Conservation (phyloP, 2,329 filamentous ascomycete genomes). For the Whalleya microplaca region DNA sequence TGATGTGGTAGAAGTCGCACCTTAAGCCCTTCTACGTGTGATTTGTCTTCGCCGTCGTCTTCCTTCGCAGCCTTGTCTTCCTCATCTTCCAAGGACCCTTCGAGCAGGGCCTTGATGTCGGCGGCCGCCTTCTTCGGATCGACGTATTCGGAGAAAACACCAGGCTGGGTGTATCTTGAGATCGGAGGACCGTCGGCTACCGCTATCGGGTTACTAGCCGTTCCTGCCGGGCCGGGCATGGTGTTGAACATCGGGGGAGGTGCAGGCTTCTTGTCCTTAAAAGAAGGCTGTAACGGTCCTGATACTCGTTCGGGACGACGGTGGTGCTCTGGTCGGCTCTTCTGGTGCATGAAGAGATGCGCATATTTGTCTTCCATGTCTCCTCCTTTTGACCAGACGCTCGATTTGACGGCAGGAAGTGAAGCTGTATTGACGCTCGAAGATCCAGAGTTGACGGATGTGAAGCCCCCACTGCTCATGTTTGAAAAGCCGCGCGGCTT, state of each 20-base stretch:
- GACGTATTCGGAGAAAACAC: conserved; percentile 64
- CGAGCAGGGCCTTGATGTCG: conserved; percentile 80
- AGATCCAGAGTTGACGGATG: conserved; percentile 11
- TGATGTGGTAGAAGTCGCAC: conserved; percentile 93
- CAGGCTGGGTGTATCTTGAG: conserved; percentile 41
- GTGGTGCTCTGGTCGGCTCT: conserved; percentile 61
- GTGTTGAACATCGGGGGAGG: conserved; percentile 55
- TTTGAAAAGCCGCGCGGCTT: conserved; percentile 17
- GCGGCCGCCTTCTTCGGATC: conserved; percentile 73
- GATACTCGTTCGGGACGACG: conserved; percentile 52
- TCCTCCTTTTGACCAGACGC: conserved; percentile 23
- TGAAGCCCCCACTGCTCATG: conserved; percentile 5
- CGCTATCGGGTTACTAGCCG: conserved; percentile 36
- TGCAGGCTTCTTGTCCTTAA: conserved; percentile 51
- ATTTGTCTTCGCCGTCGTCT: conserved; percentile 55
- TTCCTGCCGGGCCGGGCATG: conserved; percentile 33
- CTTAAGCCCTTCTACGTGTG: conserved; percentile 77
- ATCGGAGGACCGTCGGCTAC: conserved; percentile 29
- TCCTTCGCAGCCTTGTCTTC: conserved; percentile 51
- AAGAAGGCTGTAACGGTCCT: conserved; percentile 52
- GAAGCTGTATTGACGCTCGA: conserved; percentile 11
- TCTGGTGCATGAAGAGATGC: conserved; percentile 57
- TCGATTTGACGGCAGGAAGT: conserved; percentile 34
- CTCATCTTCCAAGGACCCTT: conserved; percentile 78
- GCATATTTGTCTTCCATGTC: conserved; percentile 57